phyloP scores from a whole-genome alignment of 1,139 yeast species.

The Pichia sp. region DNA sequence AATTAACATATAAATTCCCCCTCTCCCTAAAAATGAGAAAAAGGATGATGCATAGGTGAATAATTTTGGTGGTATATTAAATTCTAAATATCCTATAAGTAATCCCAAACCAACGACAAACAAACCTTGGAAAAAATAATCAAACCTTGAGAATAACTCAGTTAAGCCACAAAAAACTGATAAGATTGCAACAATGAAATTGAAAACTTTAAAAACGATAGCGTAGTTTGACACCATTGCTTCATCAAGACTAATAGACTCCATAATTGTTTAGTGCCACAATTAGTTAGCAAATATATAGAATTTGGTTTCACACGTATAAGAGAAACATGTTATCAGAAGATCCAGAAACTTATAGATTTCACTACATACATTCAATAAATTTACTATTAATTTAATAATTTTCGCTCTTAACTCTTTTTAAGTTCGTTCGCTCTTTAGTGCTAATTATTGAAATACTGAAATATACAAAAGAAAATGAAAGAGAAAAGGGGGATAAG shows the following conservation, averaged over 20 bases:
- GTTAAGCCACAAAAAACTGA: constrained; percentile 45
- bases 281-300: no score
- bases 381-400: no score
- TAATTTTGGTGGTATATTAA: constrained; percentile 61
- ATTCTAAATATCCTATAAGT: constrained; percentile 53
- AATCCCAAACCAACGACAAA: constrained; percentile 52
- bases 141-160: constrained; percentile 48
- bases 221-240: constrained; percentile 20
- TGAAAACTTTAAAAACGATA: constrained; percentile 50
- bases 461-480: not conserved
- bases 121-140: constrained; percentile 48
- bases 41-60: constrained; percentile 71
- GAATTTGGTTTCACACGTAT: no score
- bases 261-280: constrained; percentile 15
- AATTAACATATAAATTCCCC: constrained; percentile 60
- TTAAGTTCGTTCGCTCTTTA: no score
- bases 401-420: not conserved
- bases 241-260: constrained; percentile 27
- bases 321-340: no score
- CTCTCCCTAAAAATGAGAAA: constrained; percentile 81
- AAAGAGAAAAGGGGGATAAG: not conserved
- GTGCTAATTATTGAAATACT: not conserved
- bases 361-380: no score
- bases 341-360: no score
- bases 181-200: constrained; percentile 57